Base-by-base conservation (phyloP, 352 stramenopile genomes). In the Saprolegnia parasitica region DNA sequence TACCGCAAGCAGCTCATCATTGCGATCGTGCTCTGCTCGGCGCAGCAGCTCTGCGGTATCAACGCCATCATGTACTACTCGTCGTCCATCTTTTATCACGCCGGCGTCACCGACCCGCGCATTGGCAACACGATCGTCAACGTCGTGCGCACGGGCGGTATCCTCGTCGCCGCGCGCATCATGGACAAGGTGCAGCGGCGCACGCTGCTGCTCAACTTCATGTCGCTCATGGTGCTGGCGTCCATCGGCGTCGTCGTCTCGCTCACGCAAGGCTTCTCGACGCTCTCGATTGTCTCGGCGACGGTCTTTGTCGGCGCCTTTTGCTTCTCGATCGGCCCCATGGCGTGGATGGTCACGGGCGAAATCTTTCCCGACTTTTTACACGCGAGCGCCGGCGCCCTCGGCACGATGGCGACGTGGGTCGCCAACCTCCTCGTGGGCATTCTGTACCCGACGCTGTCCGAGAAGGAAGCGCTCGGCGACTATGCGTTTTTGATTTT, bases 31-130 rank as follows among this genome's bases (percentile, higher is more conserved):
- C 65, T 87, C 20, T 74, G 76, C 10, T 67, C 66, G 49, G 74
- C 75, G 11, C 80, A 87, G 45, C 80, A 89, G 50, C 73, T 89
- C 47, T 82, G 81, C 0, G 82, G 82, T 13, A 84, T 90, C 56
- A 87, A 88, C 68, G 74, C 77, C 21, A 74, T 83, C 21, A 81
- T 81, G 55, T 80, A 76, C 71, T 85, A 85, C 73, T 85, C 78
- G 56, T 81, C 74, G 3, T 49, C 58, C 52, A 77, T 85, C 11
- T 85, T 85, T 68, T 62, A 46, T 13, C 66, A 73, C 9, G 78
- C 78, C 8, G 68, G 80, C 29, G 65, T 85, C 23, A 52, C 62
- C 4, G 76, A 85, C 55, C 75, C 75, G 32, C 78, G 78, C 39
- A 63, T 85, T 35, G 76, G 75, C 24, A 83, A 70, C 13, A 68